Percentiles rank a stretch among this genome's conserved stretches.
Conservation (phyloP, 2,329 filamentous ascomycete species). For the Fusarium armeniacum region DNA sequence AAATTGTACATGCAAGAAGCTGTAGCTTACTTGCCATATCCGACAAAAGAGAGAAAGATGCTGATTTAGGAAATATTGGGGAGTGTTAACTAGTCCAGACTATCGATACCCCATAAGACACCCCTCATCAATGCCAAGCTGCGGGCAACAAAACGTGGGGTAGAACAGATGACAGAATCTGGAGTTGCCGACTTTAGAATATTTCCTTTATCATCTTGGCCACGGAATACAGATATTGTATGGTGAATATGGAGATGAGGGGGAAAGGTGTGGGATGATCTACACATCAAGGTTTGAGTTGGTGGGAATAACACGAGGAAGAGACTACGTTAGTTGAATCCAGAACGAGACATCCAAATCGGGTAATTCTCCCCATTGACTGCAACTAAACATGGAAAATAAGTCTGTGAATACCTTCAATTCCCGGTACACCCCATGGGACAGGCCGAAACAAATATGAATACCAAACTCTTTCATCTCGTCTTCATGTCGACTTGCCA, state of each 20-base stretch:
- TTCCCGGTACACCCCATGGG: constrained; percentile 1
- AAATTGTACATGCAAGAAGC: neutral
- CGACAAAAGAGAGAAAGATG: constrained; percentile 3
- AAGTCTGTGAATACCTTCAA: neutral
- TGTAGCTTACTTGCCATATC: constrained; percentile 17
- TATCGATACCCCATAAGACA: neutral
- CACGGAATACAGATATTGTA: neutral
- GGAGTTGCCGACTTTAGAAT: neutral
- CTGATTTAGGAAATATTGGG: constrained; percentile 16
- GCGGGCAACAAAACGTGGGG: constrained; percentile 4
- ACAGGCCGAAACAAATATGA: constrained; percentile 12
- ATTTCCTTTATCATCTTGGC: neutral
- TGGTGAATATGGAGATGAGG: neutral
- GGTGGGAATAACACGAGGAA: neutral
- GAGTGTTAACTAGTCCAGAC: neutral
- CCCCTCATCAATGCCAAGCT: neutral
- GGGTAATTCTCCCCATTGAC: constrained; percentile 25
- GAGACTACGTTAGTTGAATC: neutral
- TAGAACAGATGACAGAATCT: neutral
- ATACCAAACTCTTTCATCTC: constrained; percentile 19
- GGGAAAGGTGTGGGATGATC: neutral
- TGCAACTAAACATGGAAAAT: neutral
- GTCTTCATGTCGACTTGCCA: neutral
- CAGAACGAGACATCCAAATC: constrained; percentile 5
- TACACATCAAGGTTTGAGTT: neutral